These are phyloP conservation scores for Diaporthe caulivora DNA, from an alignment of 2,329 filamentous ascomycete genomes.

Conservation along the genomic window DNA sequence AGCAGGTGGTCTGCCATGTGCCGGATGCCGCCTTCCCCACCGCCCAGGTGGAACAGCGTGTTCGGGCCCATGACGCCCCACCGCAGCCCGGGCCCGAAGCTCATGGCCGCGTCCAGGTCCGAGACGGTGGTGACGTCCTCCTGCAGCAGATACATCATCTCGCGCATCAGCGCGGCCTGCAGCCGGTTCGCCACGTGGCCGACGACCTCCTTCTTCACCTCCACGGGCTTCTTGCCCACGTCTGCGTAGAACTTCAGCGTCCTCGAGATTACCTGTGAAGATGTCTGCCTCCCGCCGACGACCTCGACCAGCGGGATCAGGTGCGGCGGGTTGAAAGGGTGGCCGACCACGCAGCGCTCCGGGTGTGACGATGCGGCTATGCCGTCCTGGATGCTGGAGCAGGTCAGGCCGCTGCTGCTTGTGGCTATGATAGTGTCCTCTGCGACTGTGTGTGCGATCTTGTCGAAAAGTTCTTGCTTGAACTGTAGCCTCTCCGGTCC, in stretches of 20 bases:
- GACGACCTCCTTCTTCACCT: slow-evolving; percentile 54
- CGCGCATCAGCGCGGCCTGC: slow-evolving; percentile 53
- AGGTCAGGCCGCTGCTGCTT: slow-evolving; percentile 53
- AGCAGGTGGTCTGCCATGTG: slow-evolving; percentile 43
- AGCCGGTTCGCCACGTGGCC: slow-evolving; percentile 60
- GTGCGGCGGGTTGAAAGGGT: slow-evolving; percentile 63
- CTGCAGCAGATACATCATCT: slow-evolving; percentile 45
- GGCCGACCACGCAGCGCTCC: slow-evolving; percentile 55
- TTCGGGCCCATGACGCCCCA: slow-evolving; percentile 43
- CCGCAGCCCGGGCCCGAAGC: slow-evolving; percentile 41
- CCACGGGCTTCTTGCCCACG: slow-evolving; percentile 55
- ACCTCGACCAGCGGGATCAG: slow-evolving; percentile 61
- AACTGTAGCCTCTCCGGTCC: slow-evolving; percentile 55
- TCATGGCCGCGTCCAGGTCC: slow-evolving; percentile 41
- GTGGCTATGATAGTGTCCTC: slow-evolving; percentile 54
- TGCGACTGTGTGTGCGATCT: slow-evolving; percentile 48
- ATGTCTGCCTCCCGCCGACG: slow-evolving; percentile 52
- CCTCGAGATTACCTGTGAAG: slow-evolving; percentile 41
- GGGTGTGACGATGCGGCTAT: slow-evolving; percentile 43
- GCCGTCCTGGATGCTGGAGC: slow-evolving; percentile 47
- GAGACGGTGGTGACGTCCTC: slow-evolving; percentile 37
- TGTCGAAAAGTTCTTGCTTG: slow-evolving; percentile 52
- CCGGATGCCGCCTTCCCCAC: slow-evolving; percentile 40
- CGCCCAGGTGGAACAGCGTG: slow-evolving; percentile 42
- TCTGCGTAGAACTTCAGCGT: slow-evolving; percentile 54